Conservation (phyloP, 805 yeast species). For the Monosporozyma unispora region DNA sequence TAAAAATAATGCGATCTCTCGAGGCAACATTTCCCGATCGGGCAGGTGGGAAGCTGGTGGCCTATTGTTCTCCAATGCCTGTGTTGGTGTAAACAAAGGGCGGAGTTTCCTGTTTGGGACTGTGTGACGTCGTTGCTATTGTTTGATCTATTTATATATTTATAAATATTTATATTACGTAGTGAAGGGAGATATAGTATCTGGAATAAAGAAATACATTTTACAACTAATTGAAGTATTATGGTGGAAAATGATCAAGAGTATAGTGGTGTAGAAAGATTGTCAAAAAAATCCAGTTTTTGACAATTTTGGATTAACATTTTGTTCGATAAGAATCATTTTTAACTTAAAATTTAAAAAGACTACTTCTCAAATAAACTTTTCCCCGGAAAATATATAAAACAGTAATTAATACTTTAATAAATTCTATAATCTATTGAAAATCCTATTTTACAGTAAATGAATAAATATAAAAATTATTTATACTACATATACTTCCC, state of each 20-base stretch:
- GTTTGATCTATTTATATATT: not conserved
- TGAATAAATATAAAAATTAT: not conserved
- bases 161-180: too few relatives aligned
- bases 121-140: not conserved
- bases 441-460: not conserved
- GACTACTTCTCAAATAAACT: not conserved
- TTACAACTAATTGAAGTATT: too few relatives aligned
- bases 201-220: too few relatives aligned
- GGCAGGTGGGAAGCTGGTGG: not conserved
- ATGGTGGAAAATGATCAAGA: too few relatives aligned
- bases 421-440: not conserved
- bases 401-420: not conserved
- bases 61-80: not conserved
- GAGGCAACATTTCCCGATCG: not conserved
- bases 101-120: not conserved
- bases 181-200: too few relatives aligned
- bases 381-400: not conserved
- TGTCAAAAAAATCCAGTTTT: too few relatives aligned
- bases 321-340: not conserved
- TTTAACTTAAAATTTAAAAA: not conserved
- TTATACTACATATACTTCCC: conserved; percentile 1
- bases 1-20: not conserved
- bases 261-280: too few relatives aligned
- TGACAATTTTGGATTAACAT: not conserved
- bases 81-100: not conserved